A percentile compares a stretch with the other conserved stretches of the same genome.
These are phyloP conservation scores for Suhomyces panamericanus DNA, from an alignment of 1,139 yeast genomes.

Conservation along the genomic window DNA sequence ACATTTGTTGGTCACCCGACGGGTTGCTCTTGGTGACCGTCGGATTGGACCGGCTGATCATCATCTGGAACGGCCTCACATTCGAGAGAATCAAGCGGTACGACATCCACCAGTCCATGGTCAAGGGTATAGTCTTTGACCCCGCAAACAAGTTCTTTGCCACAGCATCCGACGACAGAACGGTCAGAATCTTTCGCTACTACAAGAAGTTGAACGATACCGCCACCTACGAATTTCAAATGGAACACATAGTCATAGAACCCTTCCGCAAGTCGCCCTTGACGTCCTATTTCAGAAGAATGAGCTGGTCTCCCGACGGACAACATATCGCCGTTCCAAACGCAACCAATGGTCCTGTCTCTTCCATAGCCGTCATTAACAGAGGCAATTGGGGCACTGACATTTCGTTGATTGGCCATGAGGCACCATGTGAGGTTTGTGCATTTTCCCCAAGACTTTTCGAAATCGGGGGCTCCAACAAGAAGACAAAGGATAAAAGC, in stretches of 20 bases:
- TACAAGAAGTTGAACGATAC: slow-evolving; percentile 63
- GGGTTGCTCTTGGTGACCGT: slow-evolving; percentile 86
- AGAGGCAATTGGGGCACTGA: slow-evolving; percentile 94
- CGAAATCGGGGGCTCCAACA: slow-evolving; percentile 22
- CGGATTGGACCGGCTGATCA: slow-evolving; percentile 87
- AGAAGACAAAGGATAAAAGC: slow-evolving; percentile 21
- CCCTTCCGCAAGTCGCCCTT: slow-evolving; percentile 90
- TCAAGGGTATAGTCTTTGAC: slow-evolving; percentile 94
- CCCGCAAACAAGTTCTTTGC: slow-evolving; percentile 98
- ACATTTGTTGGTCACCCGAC: slow-evolving; percentile 97
- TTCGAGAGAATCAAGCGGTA: slow-evolving; percentile 87
- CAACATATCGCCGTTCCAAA: slow-evolving; percentile 95
- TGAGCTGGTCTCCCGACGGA: slow-evolving; percentile 99
- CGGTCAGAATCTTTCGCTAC: slow-evolving; percentile 83
- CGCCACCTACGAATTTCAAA: slow-evolving; percentile 74
- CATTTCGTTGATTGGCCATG: slow-evolving; percentile 88
- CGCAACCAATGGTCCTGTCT: slow-evolving; percentile 95
- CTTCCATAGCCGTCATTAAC: slow-evolving; percentile 82
- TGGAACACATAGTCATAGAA: slow-evolving; percentile 77
- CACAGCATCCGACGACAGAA: slow-evolving; percentile 93
- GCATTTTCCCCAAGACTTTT: slow-evolving; percentile 78
- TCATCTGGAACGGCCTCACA: slow-evolving; percentile 91
- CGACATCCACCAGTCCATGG: slow-evolving; percentile 93
- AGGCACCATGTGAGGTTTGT: slow-evolving; percentile 94
- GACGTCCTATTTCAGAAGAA: slow-evolving; percentile 86